A percentile compares a stretch with the other conserved stretches of the same genome.
Evolutionary conservation across 2,329 filamentous ascomycete species (phyloP).

Genomic region (Curvularia sp.): DNA sequence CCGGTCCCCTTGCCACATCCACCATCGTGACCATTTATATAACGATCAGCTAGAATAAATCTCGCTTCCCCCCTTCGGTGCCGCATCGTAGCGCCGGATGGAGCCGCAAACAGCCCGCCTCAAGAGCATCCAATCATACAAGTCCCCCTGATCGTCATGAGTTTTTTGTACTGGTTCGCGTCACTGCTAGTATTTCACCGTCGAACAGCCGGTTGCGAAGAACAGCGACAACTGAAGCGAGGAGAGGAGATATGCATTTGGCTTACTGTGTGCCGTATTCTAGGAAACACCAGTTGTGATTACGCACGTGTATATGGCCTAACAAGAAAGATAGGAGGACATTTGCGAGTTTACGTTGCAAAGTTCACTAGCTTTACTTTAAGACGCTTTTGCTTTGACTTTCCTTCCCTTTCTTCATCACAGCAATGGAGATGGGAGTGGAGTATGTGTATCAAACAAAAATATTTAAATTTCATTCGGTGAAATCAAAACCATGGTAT

Average conservation of each 20-base stretch:
- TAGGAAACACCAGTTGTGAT: not conserved
- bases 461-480: not conserved
- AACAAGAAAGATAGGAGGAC: not conserved
- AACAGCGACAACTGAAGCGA: not conserved
- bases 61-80: not conserved
- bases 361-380: not conserved
- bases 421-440: not conserved
- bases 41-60: not conserved
- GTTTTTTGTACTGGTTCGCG: not conserved
- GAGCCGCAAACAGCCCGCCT: not conserved
- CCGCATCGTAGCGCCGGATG: not conserved
- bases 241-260: not conserved
- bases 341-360: not conserved
- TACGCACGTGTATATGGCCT: not conserved
- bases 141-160: not conserved
- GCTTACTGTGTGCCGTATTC: not conserved
- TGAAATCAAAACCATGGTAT: slow-evolving; percentile 18
- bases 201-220: not conserved
- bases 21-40: not conserved
- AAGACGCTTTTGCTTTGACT: not conserved
- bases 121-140: not conserved
- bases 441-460: not conserved
- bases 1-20: not conserved
- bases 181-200: not conserved
- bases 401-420: not conserved